Evolutionary conservation across 345 rosid genomes (phyloP).

Genomic region (Syzygium aromaticum): DNA sequence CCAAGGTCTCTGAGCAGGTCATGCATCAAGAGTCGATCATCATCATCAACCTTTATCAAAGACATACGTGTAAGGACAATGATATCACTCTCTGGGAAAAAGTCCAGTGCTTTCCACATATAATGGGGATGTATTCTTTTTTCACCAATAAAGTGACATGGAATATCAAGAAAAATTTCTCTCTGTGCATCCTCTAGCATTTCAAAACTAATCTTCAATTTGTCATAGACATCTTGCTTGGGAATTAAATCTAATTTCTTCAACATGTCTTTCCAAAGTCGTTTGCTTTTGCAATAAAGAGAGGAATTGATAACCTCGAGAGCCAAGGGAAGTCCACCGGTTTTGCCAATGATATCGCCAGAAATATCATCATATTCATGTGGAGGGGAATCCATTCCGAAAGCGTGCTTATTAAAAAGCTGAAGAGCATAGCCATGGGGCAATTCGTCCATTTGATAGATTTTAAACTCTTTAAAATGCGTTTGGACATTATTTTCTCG

Average conservation of each 20-base stretch:
- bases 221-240: not conserved
- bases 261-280: not conserved
- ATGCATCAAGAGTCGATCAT: not conserved
- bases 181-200: not conserved
- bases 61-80: not conserved
- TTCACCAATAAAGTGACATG: not conserved
- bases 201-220: not conserved
- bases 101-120: not conserved
- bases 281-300: not conserved
- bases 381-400: not conserved
- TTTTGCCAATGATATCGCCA: not conserved
- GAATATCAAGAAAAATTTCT: not conserved
- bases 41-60: not conserved
- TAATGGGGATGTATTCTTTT: not conserved
- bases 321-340: not conserved
- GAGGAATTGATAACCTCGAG: not conserved
- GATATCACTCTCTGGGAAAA: not conserved
- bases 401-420: not conserved
- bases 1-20: not conserved
- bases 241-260: not conserved
- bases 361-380: not conserved
- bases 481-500: not conserved
- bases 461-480: not conserved
- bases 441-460: not conserved
- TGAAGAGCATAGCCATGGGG: not conserved